Percentiles rank a stretch among this genome's conserved stretches.
These are phyloP conservation scores for Cyclotella baltica DNA, from an alignment of 108 stramenopile species.

Conservation along the genomic window DNA sequence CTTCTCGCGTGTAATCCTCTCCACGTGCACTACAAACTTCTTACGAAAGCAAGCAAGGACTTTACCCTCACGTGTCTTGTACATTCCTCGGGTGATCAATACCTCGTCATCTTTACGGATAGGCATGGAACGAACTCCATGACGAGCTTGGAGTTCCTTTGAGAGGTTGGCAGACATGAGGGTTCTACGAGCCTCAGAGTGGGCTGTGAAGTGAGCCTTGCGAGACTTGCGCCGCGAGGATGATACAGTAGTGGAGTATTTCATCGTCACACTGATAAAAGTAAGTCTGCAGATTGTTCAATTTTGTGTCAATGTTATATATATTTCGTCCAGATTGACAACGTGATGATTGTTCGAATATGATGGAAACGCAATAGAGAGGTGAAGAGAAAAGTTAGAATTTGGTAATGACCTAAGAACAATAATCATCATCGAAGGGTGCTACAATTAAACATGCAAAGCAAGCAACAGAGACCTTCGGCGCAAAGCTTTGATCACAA, in stretches of 20 bases:
- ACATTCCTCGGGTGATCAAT: conserved; percentile 93
- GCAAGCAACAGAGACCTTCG: no score
- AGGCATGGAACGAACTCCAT: conserved; percentile 98
- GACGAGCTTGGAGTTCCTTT: conserved; percentile 98
- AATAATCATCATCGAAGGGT: no score
- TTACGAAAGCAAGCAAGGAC: conserved; percentile 95
- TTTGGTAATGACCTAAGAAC: no score
- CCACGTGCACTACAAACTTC: conserved; percentile 99
- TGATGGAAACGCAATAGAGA: no score
- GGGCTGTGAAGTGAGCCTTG: conserved; percentile 98
- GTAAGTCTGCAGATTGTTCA: neutral
- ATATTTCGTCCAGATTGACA: no score
- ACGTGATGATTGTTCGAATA: no score
- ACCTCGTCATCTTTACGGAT: conserved; percentile 99
- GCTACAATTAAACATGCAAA: no score
- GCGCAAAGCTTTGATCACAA: no score
- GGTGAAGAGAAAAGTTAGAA: no score
- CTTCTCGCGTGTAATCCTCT: conserved; percentile 98
- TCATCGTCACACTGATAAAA: conserved; percentile 65
- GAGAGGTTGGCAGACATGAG: conserved; percentile 97
- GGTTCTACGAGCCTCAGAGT: conserved; percentile 91
- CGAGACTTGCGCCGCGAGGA: conserved; percentile 97
- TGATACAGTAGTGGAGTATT: conserved; percentile 86
- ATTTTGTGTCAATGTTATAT: no score
- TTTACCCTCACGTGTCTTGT: conserved; percentile 99